These are phyloP conservation scores for Pichia nanzhaoensis DNA, from an alignment of 805 yeast genomes.

Conservation along the genomic window DNA sequence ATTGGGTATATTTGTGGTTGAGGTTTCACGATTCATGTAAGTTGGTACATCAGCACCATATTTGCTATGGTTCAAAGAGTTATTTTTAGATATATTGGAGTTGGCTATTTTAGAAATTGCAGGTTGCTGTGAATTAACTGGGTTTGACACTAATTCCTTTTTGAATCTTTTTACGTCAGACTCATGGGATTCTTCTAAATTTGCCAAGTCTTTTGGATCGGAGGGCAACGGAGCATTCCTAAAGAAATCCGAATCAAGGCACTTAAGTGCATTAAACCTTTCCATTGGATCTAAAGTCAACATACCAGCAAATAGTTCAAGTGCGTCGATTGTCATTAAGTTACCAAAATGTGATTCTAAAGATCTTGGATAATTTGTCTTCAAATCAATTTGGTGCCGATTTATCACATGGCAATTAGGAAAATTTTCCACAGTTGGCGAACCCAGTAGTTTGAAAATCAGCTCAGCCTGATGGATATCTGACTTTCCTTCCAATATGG, in stretches of 20 bases:
- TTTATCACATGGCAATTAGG: slow-evolving; percentile 57
- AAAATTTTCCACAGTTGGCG: slow-evolving; percentile 59
- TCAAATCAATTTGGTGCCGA: slow-evolving; percentile 37
- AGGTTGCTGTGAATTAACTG: slow-evolving; percentile 10
- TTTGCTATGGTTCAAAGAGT: slow-evolving; percentile 12
- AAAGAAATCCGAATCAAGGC: slow-evolving; percentile 67
- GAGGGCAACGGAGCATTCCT: slow-evolving; percentile 59
- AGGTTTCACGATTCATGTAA: slow-evolving; percentile 5
- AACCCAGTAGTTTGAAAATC: slow-evolving; percentile 76
- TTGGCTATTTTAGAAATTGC: slow-evolving; percentile 33
- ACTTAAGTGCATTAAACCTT: slow-evolving; percentile 75
- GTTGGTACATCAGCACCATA: slow-evolving; percentile 10
- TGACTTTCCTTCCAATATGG: slow-evolving; percentile 77
- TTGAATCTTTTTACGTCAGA: slow-evolving; percentile 61
- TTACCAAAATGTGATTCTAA: slow-evolving; percentile 41
- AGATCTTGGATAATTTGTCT: slow-evolving; percentile 31
- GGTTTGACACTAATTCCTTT: slow-evolving; percentile 25
- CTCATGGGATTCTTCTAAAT: slow-evolving; percentile 84
- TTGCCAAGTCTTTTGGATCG: slow-evolving; percentile 46
- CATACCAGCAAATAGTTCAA: slow-evolving; percentile 53
- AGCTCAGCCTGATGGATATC: slow-evolving; percentile 84
- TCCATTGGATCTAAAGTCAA: slow-evolving; percentile 63
- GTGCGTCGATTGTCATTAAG: slow-evolving; percentile 34
- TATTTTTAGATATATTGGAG: background rate
- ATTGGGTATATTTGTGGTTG: background rate